Evolutionary conservation across 225 moss, liverwort and hornwort species (phyloP).

Genomic region (Sphagnum tenellum): DNA sequence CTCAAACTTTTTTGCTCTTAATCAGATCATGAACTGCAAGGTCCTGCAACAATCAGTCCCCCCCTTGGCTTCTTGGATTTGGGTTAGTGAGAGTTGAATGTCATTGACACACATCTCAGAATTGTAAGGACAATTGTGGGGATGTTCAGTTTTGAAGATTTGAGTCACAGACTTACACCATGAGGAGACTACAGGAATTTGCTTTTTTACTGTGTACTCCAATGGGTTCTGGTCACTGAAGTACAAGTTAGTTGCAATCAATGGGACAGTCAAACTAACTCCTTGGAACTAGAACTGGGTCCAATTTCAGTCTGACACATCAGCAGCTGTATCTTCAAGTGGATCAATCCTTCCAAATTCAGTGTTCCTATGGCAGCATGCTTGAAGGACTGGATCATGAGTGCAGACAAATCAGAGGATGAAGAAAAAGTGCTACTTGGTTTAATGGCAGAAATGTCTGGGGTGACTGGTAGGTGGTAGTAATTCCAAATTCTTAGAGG

Average conservation of each 20-base stretch:
- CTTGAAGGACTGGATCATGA: slow-evolving; percentile 91
- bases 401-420: slow-evolving; percentile 3
- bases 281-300: slow-evolving; percentile 62
- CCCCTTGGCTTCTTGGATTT: too few species aligned
- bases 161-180: slow-evolving; percentile 33
- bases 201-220: slow-evolving; percentile 73
- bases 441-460: too few species aligned
- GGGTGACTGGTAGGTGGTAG: too few species aligned
- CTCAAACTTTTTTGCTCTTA: too few species aligned
- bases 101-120: too few species aligned
- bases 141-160: too few species aligned
- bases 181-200: slow-evolving; percentile 58
- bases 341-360: slow-evolving; percentile 89
- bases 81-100: too few species aligned
- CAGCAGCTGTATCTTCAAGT: slow-evolving; percentile 90
- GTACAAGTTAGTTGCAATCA: slow-evolving; percentile 65
- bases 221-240: slow-evolving; percentile 90
- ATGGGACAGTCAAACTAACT: slow-evolving; percentile 66
- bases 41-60: too few species aligned
- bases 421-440: too few species aligned
- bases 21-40: too few species aligned
- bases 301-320: slow-evolving; percentile 65
- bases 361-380: slow-evolving; percentile 90
- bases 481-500: too few species aligned
- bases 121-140: too few species aligned